A percentile compares a stretch with the other conserved stretches of the same genome.
phyloP scores from a whole-genome alignment of 2,329 filamentous ascomycete genomes.

The Xenoacremonium recifei region DNA sequence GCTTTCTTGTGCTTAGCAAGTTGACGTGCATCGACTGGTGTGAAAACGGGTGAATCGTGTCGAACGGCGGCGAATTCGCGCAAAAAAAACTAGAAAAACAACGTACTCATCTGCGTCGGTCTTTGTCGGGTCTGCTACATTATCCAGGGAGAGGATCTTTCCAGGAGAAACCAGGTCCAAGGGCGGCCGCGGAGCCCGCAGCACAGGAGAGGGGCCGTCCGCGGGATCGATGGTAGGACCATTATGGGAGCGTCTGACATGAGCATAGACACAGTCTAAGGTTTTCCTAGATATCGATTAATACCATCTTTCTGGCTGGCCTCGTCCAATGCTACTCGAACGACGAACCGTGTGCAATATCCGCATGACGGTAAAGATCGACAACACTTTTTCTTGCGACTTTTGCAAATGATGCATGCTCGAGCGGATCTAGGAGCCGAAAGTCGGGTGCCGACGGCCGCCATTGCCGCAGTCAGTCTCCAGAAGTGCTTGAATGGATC shows the following conservation, averaged over 20 bases:
- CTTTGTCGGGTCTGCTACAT: neutral
- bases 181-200: neutral
- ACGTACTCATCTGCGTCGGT: no score
- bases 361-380: slow-evolving; percentile 1
- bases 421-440: neutral
- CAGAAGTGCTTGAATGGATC: no score
- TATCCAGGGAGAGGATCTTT: neutral
- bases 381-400: slow-evolving; percentile 5
- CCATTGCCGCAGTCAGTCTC: slow-evolving; percentile 2
- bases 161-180: neutral
- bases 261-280: neutral
- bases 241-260: neutral
- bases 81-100: no score
- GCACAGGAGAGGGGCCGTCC: neutral
- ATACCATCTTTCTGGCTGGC: neutral
- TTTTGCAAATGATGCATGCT: slow-evolving; percentile 1
- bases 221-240: neutral
- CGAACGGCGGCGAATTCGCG: no score
- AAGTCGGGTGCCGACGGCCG: slow-evolving; percentile 1
- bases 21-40: no score
- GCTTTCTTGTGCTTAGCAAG: no score
- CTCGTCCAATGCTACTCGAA: no score
- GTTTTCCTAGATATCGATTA: neutral
- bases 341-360: slow-evolving; percentile 2
- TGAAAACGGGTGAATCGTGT: no score